phyloP scores from a whole-genome alignment of 805 yeast species.

The Yarrowia hollandica region DNA sequence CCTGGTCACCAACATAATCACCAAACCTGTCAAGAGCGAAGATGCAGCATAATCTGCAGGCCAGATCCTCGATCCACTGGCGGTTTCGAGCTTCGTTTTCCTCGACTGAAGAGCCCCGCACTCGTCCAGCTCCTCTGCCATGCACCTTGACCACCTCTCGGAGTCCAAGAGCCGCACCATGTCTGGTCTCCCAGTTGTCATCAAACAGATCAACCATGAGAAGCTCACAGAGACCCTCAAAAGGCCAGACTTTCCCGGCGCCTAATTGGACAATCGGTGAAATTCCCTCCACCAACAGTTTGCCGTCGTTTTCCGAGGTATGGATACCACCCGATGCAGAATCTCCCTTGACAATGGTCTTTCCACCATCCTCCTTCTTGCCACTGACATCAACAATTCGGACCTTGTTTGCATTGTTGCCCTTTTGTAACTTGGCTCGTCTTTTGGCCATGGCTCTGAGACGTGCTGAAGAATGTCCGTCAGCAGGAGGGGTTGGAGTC shows the following conservation, averaged over 20 bases:
- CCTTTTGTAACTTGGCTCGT: constrained; percentile 62
- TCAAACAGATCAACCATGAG: constrained; percentile 75
- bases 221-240: constrained; percentile 87
- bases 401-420: constrained; percentile 42
- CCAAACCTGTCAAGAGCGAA: constrained; percentile 95
- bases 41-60: constrained; percentile 78
- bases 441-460: constrained; percentile 93
- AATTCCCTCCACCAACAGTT: constrained; percentile 80
- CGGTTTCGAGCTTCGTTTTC: constrained; percentile 69
- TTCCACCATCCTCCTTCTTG: constrained; percentile 40
- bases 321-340: constrained; percentile 48
- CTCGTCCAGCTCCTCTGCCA: constrained; percentile 82
- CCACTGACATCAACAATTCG: constrained; percentile 41
- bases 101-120: constrained; percentile 56
- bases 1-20: constrained; percentile 95
- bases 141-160: constrained; percentile 82
- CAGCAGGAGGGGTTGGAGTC: constrained; percentile 18
- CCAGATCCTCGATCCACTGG: constrained; percentile 78
- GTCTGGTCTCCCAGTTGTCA: constrained; percentile 91
- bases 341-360: constrained; percentile 42
- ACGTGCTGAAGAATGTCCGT: constrained; percentile 49
- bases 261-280: constrained; percentile 62
- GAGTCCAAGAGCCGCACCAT: constrained; percentile 91
- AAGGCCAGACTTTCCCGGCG: constrained; percentile 83
- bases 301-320: constrained; percentile 74